Evolutionary conservation across 2,329 filamentous ascomycete species (phyloP).

Genomic region (Alternaria consortialis): DNA sequence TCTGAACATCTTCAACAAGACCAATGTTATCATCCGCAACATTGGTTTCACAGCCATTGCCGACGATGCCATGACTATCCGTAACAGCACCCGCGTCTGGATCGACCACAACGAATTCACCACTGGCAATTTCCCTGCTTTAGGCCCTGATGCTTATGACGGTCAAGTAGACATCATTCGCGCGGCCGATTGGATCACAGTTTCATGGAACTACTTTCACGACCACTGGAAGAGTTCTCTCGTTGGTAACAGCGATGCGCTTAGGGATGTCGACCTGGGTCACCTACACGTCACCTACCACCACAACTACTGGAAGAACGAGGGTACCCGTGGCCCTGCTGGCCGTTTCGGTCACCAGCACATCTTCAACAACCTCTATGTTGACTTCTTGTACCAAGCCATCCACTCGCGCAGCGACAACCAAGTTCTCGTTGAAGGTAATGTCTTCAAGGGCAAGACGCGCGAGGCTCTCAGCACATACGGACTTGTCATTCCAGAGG

Average conservation of each 20-base stretch:
- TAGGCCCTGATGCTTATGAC: slow-evolving; percentile 71
- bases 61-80: slow-evolving; percentile 69
- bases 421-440: slow-evolving; percentile 57
- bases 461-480: slow-evolving; percentile 63
- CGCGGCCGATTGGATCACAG: slow-evolving; percentile 68
- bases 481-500: slow-evolving; percentile 64
- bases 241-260: slow-evolving; percentile 67
- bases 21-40: slow-evolving; percentile 72
- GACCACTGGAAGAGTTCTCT: slow-evolving; percentile 71
- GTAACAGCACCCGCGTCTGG: slow-evolving; percentile 66
- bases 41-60: slow-evolving; percentile 67
- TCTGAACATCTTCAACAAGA: slow-evolving; percentile 61
- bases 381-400: slow-evolving; percentile 51
- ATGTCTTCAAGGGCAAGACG: slow-evolving; percentile 59
- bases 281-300: slow-evolving; percentile 71
- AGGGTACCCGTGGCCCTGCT: slow-evolving; percentile 69
- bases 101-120: slow-evolving; percentile 74
- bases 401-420: slow-evolving; percentile 58
- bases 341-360: slow-evolving; percentile 73
- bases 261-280: slow-evolving; percentile 66
- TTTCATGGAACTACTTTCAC: slow-evolving; percentile 62
- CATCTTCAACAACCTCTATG: slow-evolving; percentile 63
- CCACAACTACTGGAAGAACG: slow-evolving; percentile 72
- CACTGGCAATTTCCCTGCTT: slow-evolving; percentile 63
- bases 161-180: slow-evolving; percentile 71